Conservation (phyloP, 352 stramenopile genomes). For the Pythium myriotylum region DNA sequence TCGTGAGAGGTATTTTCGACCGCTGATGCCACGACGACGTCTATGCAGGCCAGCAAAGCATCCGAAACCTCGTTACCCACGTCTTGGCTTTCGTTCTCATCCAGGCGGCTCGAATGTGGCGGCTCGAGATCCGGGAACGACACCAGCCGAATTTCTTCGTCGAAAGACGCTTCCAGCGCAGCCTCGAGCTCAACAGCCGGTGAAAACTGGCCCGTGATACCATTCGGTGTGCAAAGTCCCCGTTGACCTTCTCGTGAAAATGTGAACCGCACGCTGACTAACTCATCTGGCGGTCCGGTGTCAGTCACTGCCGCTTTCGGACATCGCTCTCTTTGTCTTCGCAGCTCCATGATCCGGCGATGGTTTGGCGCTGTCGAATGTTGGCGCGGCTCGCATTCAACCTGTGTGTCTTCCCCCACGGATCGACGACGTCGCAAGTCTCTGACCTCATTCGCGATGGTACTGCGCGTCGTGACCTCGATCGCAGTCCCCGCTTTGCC, state of each 20-base stretch:
- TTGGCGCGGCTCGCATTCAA: constrained; percentile 3
- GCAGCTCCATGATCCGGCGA: constrained; percentile 57
- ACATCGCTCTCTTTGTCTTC: constrained; percentile 31
- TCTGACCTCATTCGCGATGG: not conserved
- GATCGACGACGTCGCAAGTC: constrained; percentile 27
- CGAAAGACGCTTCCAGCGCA: constrained; percentile 39
- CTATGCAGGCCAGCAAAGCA: constrained; percentile 35
- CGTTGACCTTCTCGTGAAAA: constrained; percentile 43
- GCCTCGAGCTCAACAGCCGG: constrained; percentile 55
- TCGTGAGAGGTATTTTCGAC: not conserved
- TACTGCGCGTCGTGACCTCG: constrained; percentile 8
- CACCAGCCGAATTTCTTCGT: constrained; percentile 4
- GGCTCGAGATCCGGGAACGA: constrained; percentile 6
- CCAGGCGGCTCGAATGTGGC: constrained; percentile 16
- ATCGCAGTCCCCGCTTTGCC: constrained; percentile 7
- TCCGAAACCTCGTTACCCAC: constrained; percentile 26
- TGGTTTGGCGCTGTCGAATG: constrained; percentile 53
- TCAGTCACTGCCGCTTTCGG: not conserved
- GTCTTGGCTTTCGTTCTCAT: not conserved
- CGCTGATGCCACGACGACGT: constrained; percentile 20
- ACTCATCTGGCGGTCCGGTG: constrained; percentile 30
- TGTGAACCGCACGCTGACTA: constrained; percentile 61
- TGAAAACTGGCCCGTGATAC: constrained; percentile 44
- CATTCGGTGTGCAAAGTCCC: constrained; percentile 17
- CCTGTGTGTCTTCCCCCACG: constrained; percentile 4